Evolutionary conservation across 306 rosid species (phyloP), one percentile per base, ranked within the genome.

Genomic region (Myrica gale): DNA sequence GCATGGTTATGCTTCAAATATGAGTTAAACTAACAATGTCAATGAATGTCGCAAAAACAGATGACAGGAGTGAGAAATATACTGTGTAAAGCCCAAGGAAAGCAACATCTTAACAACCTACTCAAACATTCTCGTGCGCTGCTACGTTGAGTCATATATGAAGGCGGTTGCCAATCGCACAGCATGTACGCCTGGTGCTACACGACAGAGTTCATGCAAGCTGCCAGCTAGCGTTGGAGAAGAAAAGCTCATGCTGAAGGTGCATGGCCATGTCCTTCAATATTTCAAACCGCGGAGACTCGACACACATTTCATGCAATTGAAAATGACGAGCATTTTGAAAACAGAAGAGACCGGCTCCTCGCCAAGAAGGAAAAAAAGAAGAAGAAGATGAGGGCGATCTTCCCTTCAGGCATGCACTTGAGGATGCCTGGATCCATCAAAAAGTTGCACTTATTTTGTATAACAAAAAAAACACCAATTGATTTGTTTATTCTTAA

Each of bases 41-140:
- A 20, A 26, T 53, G 73, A 68, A 44, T 17, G 16, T 57, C 45
- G 60, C n/a, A 74, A 75, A 81, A 12, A 63, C 87, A 93, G 98
- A 77, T 90, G 91, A 84, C 94, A 0, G 90, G 81, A 53, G 86
- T 91, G 82, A 89, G 88, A 83, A 89, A 87, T 5, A 67, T 90
- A 8, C 54, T 87, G 85, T 84, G 85, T 80, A 91, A 85, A 78
- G 88, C 91, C 21, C 92, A 86, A 66, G 90, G 90, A 72, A 87
- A 81, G 60, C 93, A 48, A 80, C 86, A 89, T 61, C 80, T 93
- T 0, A 81, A 76, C 72, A 87, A 76, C 51, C 12, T 93, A 41
- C 68, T 93, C 63, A 90, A 82, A 88, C 98, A 87, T 83, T 90
- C 98, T 88, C 92, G 82, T 76, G 81, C 90, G 52, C 75, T 91